A percentile compares a stretch with the other conserved stretches of the same genome.
These are phyloP conservation scores for Yamadazyma sp. DNA, from an alignment of 805 yeast species.

Conservation along the genomic window DNA sequence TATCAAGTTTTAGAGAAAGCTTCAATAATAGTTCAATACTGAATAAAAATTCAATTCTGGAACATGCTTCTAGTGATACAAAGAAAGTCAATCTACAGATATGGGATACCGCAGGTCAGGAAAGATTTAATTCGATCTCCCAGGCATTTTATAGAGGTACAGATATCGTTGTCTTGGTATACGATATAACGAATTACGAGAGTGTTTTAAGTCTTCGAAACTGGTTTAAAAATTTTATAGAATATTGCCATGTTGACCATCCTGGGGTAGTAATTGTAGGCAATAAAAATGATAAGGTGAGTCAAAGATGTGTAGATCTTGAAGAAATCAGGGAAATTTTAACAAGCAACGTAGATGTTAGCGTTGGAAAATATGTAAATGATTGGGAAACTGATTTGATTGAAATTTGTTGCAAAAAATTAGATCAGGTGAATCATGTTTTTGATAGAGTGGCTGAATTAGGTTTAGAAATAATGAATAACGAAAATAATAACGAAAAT, in stretches of 20 bases:
- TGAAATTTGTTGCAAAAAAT: constrained; percentile 31
- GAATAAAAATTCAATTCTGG: neutral
- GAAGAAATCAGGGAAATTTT: constrained; percentile 35
- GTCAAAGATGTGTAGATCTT: constrained; percentile 32
- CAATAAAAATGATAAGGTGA: constrained; percentile 43
- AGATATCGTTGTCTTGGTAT: constrained; percentile 52
- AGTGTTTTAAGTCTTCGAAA: constrained; percentile 43
- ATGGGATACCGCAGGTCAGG: constrained; percentile 52
- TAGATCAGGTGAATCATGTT: constrained; percentile 28
- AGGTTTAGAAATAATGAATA: constrained; percentile 21
- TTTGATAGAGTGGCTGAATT: constrained; percentile 36
- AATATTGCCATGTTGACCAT: constrained; percentile 43
- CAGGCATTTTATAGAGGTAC: constrained; percentile 59
- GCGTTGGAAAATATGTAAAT: constrained; percentile 23
- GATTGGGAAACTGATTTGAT: constrained; percentile 33
- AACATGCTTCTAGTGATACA: neutral
- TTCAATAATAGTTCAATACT: neutral
- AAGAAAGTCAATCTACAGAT: constrained; percentile 46
- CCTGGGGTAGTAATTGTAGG: constrained; percentile 55
- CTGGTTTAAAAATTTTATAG: constrained; percentile 49
- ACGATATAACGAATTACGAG: constrained; percentile 53
- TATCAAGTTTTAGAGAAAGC: neutral
- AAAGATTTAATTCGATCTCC: constrained; percentile 46
- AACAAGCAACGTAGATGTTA: constrained; percentile 17
- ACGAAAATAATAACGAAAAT: constrained; percentile 9